A percentile compares a stretch with the other conserved stretches of the same genome.
Conservation (phyloP, 1,284 basidiomycete species). For the Amylostereum chailletii region DNA sequence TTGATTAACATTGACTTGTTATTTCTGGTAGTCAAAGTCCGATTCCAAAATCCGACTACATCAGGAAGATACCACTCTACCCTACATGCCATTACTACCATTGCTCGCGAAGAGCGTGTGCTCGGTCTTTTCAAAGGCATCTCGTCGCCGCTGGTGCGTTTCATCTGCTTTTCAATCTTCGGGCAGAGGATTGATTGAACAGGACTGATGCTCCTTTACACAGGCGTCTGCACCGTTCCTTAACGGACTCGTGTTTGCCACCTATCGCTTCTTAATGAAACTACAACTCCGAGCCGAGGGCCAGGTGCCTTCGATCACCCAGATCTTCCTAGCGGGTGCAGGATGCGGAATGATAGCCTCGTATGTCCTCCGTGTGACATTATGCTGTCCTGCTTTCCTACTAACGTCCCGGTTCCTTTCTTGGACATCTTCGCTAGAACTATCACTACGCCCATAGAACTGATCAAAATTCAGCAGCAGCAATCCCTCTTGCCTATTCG, state of each 20-base stretch:
- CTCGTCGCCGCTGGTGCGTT: slow-evolving; percentile 56
- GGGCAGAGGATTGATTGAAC: not conserved
- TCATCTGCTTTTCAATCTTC: not conserved
- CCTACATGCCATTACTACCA: slow-evolving; percentile 51
- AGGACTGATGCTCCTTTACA: not conserved
- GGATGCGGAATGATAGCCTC: slow-evolving; percentile 71
- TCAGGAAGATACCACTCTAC: slow-evolving; percentile 51
- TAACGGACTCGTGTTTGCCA: slow-evolving; percentile 70
- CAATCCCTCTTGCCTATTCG: slow-evolving; percentile 30
- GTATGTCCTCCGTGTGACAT: slow-evolving; percentile 34
- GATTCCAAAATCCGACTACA: slow-evolving; percentile 57
- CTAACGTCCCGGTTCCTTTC: not conserved
- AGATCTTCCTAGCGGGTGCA: slow-evolving; percentile 70
- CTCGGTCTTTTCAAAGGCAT: slow-evolving; percentile 67
- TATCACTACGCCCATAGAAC: slow-evolving; percentile 74
- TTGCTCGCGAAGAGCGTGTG: slow-evolving; percentile 58
- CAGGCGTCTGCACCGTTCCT: slow-evolving; percentile 63
- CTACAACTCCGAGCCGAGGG: slow-evolving; percentile 38
- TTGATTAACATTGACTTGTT: not conserved
- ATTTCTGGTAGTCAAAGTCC: slow-evolving; percentile 53
- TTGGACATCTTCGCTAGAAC: slow-evolving; percentile 33
- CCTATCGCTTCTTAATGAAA: slow-evolving; percentile 64
- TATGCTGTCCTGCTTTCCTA: not conserved
- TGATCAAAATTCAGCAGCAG: slow-evolving; percentile 83
- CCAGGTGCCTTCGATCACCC: slow-evolving; percentile 48